Evolutionary conservation across 78 protist genomes (phyloP).

Genomic region (Anaeramoeba flamelloides): DNA sequence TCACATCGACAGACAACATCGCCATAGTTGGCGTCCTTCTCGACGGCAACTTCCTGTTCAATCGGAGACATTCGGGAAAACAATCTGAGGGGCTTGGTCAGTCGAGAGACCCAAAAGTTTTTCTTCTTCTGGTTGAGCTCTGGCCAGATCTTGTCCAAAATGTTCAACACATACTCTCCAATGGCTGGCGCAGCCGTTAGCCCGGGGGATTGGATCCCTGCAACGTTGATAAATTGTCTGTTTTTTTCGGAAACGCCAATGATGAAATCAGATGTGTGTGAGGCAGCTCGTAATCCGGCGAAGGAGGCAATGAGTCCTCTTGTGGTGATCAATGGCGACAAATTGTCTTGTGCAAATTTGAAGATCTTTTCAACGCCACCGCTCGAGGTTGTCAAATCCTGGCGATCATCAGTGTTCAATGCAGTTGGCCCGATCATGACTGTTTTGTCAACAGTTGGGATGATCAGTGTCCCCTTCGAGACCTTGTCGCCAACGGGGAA

Average conservation of each 20-base stretch:
- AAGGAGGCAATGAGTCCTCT: neutral
- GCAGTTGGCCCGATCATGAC: neutral
- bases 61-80: neutral
- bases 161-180: neutral
- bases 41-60: neutral
- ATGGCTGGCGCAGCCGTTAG: neutral
- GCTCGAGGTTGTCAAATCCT: neutral
- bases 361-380: neutral
- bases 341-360: neutral
- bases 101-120: neutral
- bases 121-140: neutral
- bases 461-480: conserved; percentile 1
- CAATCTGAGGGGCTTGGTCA: neutral
- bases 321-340: neutral
- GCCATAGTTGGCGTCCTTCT: neutral
- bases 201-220: conserved; percentile 3
- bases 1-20: neutral
- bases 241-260: neutral
- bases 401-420: neutral
- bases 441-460: neutral
- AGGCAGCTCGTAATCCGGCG: neutral
- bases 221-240: neutral
- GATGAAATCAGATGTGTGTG: neutral
- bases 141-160: neutral
- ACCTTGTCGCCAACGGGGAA: neutral